Conservation (phyloP, 2,329 filamentous ascomycete species). For the Sclerotinia trifoliorum region DNA sequence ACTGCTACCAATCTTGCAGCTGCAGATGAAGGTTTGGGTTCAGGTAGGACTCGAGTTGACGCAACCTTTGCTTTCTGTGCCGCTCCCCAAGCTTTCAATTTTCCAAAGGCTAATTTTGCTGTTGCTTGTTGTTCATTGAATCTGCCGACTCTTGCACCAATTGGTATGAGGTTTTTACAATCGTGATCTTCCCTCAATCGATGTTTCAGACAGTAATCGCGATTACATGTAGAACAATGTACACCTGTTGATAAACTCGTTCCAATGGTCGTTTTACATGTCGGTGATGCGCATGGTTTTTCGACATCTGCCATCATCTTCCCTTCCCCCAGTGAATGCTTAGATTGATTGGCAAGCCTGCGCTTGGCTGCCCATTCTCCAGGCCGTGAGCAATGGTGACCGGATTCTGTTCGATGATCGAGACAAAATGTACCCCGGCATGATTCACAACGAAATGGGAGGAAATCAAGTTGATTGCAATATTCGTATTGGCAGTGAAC, state of each 20-base stretch:
- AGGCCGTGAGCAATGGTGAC: constrained; percentile 66
- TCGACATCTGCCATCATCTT: constrained; percentile 56
- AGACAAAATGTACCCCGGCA: constrained; percentile 85
- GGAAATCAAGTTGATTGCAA: constrained; percentile 93
- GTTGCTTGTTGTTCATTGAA: constrained; percentile 56
- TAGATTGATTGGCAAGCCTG: constrained; percentile 54
- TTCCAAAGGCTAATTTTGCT: constrained; percentile 71
- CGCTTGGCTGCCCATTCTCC: constrained; percentile 62
- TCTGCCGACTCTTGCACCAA: constrained; percentile 51
- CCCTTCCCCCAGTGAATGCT: constrained; percentile 53
- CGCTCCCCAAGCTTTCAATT: constrained; percentile 76
- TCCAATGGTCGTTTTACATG: constrained; percentile 70
- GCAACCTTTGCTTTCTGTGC: constrained; percentile 61
- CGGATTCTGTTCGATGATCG: constrained; percentile 83
- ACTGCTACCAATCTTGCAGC: constrained; percentile 67
- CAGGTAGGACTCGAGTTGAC: constrained; percentile 53
- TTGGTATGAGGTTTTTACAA: constrained; percentile 70
- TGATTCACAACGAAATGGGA: constrained; percentile 90
- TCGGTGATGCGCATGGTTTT: constrained; percentile 64
- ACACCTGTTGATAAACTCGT: constrained; percentile 65
- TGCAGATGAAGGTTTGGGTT: constrained; percentile 61
- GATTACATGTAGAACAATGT: constrained; percentile 69
- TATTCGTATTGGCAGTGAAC: constrained; percentile 87
- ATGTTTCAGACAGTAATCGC: constrained; percentile 76
- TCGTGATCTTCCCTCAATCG: constrained; percentile 78